Conservation (phyloP, 2,329 filamentous ascomycete genomes). For the Paracorniculantispora psalliotae region DNA sequence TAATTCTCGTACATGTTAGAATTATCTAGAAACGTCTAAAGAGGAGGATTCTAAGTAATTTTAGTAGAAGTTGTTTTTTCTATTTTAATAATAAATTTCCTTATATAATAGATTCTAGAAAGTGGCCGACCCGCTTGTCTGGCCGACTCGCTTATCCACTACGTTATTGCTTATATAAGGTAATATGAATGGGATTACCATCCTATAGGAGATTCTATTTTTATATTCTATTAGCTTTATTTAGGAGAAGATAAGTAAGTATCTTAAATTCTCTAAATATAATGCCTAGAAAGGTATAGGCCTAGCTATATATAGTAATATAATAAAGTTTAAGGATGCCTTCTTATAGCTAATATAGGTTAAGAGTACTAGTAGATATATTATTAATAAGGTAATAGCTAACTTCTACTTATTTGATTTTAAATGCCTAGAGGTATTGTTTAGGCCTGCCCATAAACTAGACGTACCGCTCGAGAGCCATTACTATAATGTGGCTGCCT, state of each 20-base stretch:
- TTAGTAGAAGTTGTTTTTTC: too few species aligned
- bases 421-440: background rate
- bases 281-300: slow-evolving; percentile 5
- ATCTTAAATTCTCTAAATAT: slow-evolving; percentile 2
- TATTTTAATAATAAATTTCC: too few species aligned
- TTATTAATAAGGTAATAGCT: background rate
- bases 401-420: slow-evolving; percentile 4
- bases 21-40: too few species aligned
- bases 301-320: background rate
- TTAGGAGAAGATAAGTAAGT: slow-evolving; percentile 8
- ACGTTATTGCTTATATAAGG: background rate
- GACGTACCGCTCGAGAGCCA: slow-evolving; percentile 1
- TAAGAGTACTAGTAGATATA: background rate
- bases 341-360: background rate
- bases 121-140: too few species aligned
- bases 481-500: slow-evolving; percentile 2
- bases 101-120: too few species aligned
- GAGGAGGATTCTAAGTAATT: too few species aligned
- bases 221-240: slow-evolving; percentile 4
- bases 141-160: too few species aligned
- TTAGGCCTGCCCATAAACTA: background rate
- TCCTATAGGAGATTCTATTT: slow-evolving; percentile 12
- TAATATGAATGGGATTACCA: slow-evolving; percentile 18
- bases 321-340: background rate
- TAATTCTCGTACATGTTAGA: too few species aligned